Evolutionary conservation across 73 alveolate species (phyloP).

Genomic region (Paraurostyla sp.): DNA sequence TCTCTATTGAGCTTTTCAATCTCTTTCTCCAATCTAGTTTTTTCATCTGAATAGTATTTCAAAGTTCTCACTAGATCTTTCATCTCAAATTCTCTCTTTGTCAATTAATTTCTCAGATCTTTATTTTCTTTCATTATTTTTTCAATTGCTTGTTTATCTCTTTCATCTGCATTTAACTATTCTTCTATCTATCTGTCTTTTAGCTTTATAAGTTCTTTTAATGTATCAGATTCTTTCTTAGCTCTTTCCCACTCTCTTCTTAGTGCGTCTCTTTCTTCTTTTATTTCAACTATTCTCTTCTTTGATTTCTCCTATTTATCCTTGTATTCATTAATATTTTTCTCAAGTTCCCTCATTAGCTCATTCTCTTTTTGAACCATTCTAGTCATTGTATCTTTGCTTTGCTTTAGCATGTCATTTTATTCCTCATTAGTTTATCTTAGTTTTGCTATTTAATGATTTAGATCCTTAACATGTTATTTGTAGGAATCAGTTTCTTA

Average conservation of each 20-base stretch:
- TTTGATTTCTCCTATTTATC: conserved; percentile 20
- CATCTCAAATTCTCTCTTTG: conserved; percentile 54
- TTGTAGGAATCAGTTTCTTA: not conserved
- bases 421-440: conserved; percentile 17
- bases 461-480: not conserved
- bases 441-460: not conserved
- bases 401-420: conserved; percentile 23
- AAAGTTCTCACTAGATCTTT: conserved; percentile 25
- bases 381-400: conserved; percentile 49
- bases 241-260: not conserved
- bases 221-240: not conserved
- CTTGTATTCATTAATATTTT: conserved; percentile 28
- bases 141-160: conserved; percentile 21
- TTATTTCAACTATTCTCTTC: not conserved
- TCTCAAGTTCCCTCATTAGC: conserved; percentile 26
- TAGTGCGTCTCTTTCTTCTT: not conserved
- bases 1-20: conserved; percentile 41
- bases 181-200: conserved; percentile 56
- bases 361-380: conserved; percentile 49
- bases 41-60: conserved; percentile 23
- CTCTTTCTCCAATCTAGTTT: conserved; percentile 35
- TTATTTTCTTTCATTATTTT: conserved; percentile 12
- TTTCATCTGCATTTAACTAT: conserved; percentile 16
- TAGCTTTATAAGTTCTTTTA: conserved; percentile 39
- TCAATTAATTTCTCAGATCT: conserved; percentile 14